Base-by-base conservation (phyloP, 1,284 basidiomycete genomes). In the Coniophora puteana region DNA sequence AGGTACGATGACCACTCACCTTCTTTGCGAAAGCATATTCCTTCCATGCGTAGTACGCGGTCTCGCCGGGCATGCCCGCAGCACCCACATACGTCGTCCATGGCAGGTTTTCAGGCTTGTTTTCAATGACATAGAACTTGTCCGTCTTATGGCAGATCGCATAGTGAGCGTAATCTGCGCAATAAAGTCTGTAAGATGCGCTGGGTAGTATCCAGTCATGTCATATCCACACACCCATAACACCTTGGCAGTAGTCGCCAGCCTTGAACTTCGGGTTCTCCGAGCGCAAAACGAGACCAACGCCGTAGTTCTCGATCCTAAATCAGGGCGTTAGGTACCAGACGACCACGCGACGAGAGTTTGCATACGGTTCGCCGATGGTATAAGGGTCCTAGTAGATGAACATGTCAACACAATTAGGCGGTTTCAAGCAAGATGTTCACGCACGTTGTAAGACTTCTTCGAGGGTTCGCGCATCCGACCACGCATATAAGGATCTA, bases 401-500 rank as follows among this genome's bases (percentile, higher is more conserved):
- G n/a, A n/a, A n/a, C n/a, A n/a, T n/a, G n/a, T n/a, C n/a, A n/a
- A n/a, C n/a, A n/a, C n/a, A n/a, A n/a, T n/a, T n/a, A n/a, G n/a
- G n/a, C n/a, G n/a, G n/a, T n/a, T n/a, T n/a, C n/a, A n/a, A n/a
- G n/a, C n/a, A n/a, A n/a, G n/a, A n/a, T n/a, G n/a, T n/a, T n/a
- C n/a, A n/a, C n/a, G n/a, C n/a, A 31, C 29, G 20, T n/a, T 35
- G 17, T 35, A 35, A 8, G 17, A 20, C 17, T 14, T 10, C 18
- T 20, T 20, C 5, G 33, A 35, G 17, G 17, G 21, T 22, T 47
- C 41, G 4, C 50, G 50, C 58, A 67, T 62, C 34, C 52, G 47
- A 14, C 51, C 51, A 17, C 62, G 53, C 44, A 66, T 51, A 52
- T 66, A 68, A 1, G 67, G 67, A 47, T 69, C 66, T 32, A 65